phyloP scores from a whole-genome alignment of 352 stramenopile genomes.

The Globisporangium nagaii region DNA sequence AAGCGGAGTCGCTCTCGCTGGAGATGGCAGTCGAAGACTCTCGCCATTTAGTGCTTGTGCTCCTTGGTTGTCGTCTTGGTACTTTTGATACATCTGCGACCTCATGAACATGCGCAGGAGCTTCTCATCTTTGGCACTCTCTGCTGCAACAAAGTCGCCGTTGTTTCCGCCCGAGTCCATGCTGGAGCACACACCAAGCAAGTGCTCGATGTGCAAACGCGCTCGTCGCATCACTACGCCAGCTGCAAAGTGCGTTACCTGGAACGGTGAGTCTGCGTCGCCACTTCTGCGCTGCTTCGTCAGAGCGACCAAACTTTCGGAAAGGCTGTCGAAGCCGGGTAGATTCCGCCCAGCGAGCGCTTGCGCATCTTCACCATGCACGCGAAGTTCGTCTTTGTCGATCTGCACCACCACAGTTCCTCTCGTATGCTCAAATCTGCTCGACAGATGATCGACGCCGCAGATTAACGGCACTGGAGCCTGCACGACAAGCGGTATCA shows the following conservation, averaged over 20 bases:
- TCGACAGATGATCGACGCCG: constrained; percentile 34
- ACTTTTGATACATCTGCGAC: constrained; percentile 56
- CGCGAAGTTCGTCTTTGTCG: constrained; percentile 18
- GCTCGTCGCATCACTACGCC: constrained; percentile 42
- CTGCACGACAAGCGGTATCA: constrained; percentile 7
- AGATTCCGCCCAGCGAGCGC: constrained; percentile 15
- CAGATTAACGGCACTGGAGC: constrained; percentile 49
- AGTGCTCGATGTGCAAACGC: constrained; percentile 33
- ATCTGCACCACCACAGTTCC: constrained; percentile 34
- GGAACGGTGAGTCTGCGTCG: neutral
- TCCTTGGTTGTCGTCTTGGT: constrained; percentile 28
- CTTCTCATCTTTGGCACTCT: constrained; percentile 4
- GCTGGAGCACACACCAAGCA: constrained; percentile 17
- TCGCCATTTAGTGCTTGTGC: neutral
- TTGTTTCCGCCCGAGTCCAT: neutral
- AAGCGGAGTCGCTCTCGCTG: neutral
- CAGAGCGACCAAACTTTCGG: constrained; percentile 26
- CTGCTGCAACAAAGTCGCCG: neutral
- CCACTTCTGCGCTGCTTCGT: constrained; percentile 18
- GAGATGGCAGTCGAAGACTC: neutral
- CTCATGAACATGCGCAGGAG: constrained; percentile 28
- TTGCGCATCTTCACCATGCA: constrained; percentile 30
- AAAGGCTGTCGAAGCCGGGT: constrained; percentile 23
- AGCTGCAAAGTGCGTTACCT: constrained; percentile 22
- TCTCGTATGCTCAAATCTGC: constrained; percentile 27